Evolutionary conservation across 257 asterid genomes (phyloP), one percentile per base, ranked within the genome.

Genomic region (Jacaranda copaia): DNA sequence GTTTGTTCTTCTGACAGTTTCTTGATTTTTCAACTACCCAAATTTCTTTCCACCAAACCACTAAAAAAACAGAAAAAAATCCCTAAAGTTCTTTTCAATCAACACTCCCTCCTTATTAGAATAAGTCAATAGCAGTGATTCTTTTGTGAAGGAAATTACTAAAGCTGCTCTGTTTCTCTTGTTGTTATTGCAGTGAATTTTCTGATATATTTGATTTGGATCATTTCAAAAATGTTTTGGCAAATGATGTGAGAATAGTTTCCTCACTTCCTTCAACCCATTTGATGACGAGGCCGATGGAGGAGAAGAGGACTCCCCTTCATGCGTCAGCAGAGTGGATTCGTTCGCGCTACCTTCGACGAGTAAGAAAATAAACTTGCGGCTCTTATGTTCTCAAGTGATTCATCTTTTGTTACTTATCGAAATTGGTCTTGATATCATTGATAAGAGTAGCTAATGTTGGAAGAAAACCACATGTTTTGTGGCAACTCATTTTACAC

Each of bases 191-290:
- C 99, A 94, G 99, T 88, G 99, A 95, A 71, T 95, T 95, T 80
- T 84, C 96, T 49, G 99, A 95, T 69, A 91, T 95, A 78, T 95
- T 95, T 79, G 98, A 95, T 78, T 79, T 95, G 90, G 97, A 92
- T 4, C 94, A 92, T 74, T 95, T 95, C 93, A 95, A 95, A 83
- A 85, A 81, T 67, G 92, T 85, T 18, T 67, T 95, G 84, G 96
- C 86, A 25, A 69, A 90, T 49, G 99, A 95, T 84, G 99, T 95
- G 6, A 71, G 93, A 20, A 85, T 93, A 78, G 92, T 95, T n/a
- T 92, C 96, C 39, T 91, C 98, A 14, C 91, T 95, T 36, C 99
- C 99, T 12, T 95, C 99, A 2, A 95, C 98, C 0, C 98, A 91
- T 80, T 77, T 95, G 82, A 92, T 92, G 97, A 84, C 94, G 5